phyloP scores from a whole-genome alignment of 2,329 filamentous ascomycete species.

The Penicillium palitans region DNA sequence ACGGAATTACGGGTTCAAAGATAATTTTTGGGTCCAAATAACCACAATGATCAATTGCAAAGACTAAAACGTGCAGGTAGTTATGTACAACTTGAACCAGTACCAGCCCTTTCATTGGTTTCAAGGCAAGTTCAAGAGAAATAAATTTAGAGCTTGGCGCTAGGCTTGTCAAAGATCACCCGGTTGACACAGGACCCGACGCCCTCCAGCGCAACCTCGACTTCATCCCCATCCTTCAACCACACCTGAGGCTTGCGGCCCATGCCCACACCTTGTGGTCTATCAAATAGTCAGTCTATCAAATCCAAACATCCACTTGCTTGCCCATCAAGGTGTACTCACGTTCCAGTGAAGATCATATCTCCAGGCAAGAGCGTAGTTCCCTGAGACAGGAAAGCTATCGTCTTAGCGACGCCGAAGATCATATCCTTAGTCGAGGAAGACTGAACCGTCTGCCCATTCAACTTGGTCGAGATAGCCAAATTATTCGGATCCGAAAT shows the following conservation, averaged over 20 bases:
- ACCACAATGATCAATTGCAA: slow-evolving; percentile 1
- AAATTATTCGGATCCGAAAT: slow-evolving; percentile 45
- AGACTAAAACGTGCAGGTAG: neutral
- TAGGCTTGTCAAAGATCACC: slow-evolving; percentile 45
- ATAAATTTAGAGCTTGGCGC: slow-evolving; percentile 36
- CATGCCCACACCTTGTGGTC: slow-evolving; percentile 70
- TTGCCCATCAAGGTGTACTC: slow-evolving; percentile 25
- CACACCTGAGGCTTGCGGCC: slow-evolving; percentile 66
- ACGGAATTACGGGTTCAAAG: slow-evolving; percentile 5
- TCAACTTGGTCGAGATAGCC: slow-evolving; percentile 49
- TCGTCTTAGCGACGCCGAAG: slow-evolving; percentile 49
- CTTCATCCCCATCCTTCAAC: slow-evolving; percentile 69
- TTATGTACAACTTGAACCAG: neutral
- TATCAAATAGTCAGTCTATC: slow-evolving; percentile 55
- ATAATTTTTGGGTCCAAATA: neutral
- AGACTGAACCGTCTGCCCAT: slow-evolving; percentile 52
- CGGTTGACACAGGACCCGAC: slow-evolving; percentile 59
- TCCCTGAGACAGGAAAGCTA: slow-evolving; percentile 50
- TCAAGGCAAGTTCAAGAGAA: neutral
- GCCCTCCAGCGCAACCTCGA: slow-evolving; percentile 66
- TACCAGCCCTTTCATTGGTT: neutral
- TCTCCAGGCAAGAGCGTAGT: slow-evolving; percentile 45
- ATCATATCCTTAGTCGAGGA: slow-evolving; percentile 52
- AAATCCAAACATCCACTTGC: neutral
- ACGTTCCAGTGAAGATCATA: slow-evolving; percentile 49